These are phyloP conservation scores for Saccharomycopsis hybrid DNA, from an alignment of 1,139 yeast species.

Conservation along the genomic window DNA sequence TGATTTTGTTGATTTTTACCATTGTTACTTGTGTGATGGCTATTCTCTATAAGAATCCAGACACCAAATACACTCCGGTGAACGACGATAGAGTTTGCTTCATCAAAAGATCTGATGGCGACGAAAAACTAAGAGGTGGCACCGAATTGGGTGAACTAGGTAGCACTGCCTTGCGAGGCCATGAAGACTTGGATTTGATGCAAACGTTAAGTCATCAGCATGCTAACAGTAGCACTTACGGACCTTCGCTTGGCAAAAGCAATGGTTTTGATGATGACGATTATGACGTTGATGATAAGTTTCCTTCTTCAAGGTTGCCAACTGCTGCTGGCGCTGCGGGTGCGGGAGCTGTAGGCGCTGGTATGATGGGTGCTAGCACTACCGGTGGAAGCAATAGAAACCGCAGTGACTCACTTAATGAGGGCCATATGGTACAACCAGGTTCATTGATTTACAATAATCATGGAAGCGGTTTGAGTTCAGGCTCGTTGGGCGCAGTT, in stretches of 20 bases:
- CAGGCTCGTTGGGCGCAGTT: slow-evolving; percentile 4
- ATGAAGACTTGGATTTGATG: slow-evolving; percentile 11
- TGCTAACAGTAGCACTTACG: background rate
- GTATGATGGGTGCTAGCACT: no score
- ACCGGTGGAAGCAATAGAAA: no score
- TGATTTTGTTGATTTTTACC: slow-evolving; percentile 55
- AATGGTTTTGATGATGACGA: slow-evolving; percentile 15
- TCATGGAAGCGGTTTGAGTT: slow-evolving; percentile 4
- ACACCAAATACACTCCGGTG: slow-evolving; percentile 76
- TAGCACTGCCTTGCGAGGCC: slow-evolving; percentile 41
- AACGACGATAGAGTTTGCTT: slow-evolving; percentile 79
- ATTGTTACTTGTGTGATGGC: slow-evolving; percentile 52
- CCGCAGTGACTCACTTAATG: slow-evolving; percentile 7
- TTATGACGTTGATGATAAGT: slow-evolving; percentile 9
- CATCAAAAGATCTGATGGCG: slow-evolving; percentile 41
- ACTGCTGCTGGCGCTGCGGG: background rate
- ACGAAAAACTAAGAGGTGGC: slow-evolving; percentile 31
- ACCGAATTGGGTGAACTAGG: slow-evolving; percentile 65
- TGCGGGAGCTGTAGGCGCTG: no score
- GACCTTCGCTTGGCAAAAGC: background rate
- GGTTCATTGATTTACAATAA: slow-evolving; percentile 18
- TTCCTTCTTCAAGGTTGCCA: slow-evolving; percentile 13
- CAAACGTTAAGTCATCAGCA: slow-evolving; percentile 6
- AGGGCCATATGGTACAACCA: slow-evolving; percentile 16
- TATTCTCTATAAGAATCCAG: slow-evolving; percentile 67